Conservation (phyloP, 2,329 filamentous ascomycete species). For the Fusarium sp. region DNA sequence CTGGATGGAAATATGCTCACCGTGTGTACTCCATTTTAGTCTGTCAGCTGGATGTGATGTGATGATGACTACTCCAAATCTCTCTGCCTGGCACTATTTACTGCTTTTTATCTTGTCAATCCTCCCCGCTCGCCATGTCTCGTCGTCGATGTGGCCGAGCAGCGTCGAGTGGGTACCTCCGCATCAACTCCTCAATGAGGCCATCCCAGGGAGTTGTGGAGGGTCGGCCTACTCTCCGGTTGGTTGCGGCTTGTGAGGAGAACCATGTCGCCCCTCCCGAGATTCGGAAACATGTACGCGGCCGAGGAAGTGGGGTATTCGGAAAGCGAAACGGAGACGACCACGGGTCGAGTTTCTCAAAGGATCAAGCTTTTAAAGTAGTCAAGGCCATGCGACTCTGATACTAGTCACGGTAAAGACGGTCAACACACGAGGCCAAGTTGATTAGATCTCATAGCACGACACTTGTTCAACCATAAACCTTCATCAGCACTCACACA, state of each 20-base stretch:
- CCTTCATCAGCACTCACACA: background rate
- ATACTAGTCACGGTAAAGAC: background rate
- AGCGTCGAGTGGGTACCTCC: conserved; percentile 8
- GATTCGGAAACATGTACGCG: conserved; percentile 8
- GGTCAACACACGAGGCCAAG: background rate
- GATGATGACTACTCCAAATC: background rate
- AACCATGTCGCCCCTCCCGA: background rate
- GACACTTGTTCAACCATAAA: background rate
- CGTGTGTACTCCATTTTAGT: conserved; percentile 36
- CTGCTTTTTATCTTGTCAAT: background rate
- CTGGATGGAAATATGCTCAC: background rate
- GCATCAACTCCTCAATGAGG: background rate
- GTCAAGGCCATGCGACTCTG: background rate
- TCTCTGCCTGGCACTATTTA: background rate
- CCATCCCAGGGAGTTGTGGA: background rate
- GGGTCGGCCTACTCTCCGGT: conserved; percentile 25
- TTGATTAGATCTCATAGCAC: background rate
- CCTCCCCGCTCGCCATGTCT: background rate
- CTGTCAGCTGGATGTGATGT: background rate
- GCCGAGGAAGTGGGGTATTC: background rate
- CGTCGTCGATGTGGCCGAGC: background rate
- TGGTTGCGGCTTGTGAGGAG: background rate
- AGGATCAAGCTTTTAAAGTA: background rate
- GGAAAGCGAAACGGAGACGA: background rate
- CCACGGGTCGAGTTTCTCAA: background rate